A percentile compares a stretch with the other conserved stretches of the same genome.
Conservation (phyloP, 2,329 filamentous ascomycete genomes). For the Diaporthe sp. region DNA sequence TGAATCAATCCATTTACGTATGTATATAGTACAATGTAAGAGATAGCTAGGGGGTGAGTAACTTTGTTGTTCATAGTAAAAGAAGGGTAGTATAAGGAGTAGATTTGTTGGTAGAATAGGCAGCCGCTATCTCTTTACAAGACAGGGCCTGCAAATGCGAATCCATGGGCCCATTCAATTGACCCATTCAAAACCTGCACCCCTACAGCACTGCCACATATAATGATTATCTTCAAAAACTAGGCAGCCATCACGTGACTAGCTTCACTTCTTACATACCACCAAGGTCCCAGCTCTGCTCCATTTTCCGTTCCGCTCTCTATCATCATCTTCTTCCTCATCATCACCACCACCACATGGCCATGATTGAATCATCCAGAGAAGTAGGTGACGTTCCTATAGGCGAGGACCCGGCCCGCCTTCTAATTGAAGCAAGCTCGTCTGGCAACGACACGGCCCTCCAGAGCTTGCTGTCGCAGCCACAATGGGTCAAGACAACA, state of each 20-base stretch:
- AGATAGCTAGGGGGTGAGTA: no score
- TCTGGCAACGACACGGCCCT: conserved; percentile 33
- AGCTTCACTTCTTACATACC: neutral
- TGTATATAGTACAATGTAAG: no score
- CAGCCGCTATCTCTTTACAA: no score
- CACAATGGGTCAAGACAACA: conserved; percentile 31
- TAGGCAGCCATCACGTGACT: neutral
- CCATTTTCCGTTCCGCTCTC: neutral
- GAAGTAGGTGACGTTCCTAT: conserved; percentile 18
- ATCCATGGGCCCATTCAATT: no score
- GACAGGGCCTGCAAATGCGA: no score
- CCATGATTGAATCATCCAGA: conserved; percentile 18
- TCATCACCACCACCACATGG: conserved; percentile 13
- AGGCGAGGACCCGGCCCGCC: conserved; percentile 33
- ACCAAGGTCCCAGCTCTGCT: neutral
- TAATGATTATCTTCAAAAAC: no score
- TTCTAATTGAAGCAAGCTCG: conserved; percentile 33
- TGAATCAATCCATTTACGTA: no score
- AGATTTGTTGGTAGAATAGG: no score
- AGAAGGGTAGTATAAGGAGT: no score
- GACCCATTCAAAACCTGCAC: no score
- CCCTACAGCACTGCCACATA: no score
- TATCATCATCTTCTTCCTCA: neutral
- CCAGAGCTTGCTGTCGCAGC: conserved; percentile 32
- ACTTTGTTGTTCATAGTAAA: no score